Conservation (phyloP, 176 grass and related monocot species). For the Raddia distichophylla region DNA sequence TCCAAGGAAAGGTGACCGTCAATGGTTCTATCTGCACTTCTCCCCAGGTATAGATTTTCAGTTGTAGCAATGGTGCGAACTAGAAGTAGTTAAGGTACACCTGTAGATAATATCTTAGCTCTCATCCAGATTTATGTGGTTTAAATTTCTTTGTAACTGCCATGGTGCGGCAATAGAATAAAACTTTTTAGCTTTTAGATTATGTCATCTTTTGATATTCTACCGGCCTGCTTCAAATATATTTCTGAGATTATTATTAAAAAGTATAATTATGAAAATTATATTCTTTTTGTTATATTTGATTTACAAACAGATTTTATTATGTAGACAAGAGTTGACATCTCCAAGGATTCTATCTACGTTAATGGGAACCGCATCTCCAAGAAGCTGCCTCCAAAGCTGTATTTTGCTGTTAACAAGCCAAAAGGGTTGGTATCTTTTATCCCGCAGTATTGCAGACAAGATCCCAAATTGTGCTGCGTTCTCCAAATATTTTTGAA, state of each 20-base stretch:
- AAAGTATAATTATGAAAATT: not conserved
- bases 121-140: constrained; percentile 12
- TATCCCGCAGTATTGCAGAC: constrained; percentile 22
- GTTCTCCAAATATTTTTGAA: not conserved
- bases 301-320: constrained; percentile 24
- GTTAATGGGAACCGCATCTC: constrained; percentile 87
- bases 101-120: not conserved
- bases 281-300: not conserved
- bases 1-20: constrained; percentile 97
- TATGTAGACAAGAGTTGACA: constrained; percentile 76
- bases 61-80: not conserved
- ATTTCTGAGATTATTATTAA: not conserved
- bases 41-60: constrained; percentile 70
- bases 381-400: constrained; percentile 81
- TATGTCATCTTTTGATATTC: not conserved
- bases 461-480: not conserved
- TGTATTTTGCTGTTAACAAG: constrained; percentile 96
- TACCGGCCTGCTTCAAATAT: not conserved
- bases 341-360: constrained; percentile 92
- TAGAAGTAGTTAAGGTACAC: constrained; percentile 7
- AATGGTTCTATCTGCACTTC: constrained; percentile 84
- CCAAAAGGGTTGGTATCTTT: constrained; percentile 76
- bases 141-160: not conserved
- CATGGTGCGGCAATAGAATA: not conserved
- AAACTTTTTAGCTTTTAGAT: not conserved